These are phyloP conservation scores for Earliella scabrosa DNA, from an alignment of 1,284 basidiomycete species.

Conservation along the genomic window DNA sequence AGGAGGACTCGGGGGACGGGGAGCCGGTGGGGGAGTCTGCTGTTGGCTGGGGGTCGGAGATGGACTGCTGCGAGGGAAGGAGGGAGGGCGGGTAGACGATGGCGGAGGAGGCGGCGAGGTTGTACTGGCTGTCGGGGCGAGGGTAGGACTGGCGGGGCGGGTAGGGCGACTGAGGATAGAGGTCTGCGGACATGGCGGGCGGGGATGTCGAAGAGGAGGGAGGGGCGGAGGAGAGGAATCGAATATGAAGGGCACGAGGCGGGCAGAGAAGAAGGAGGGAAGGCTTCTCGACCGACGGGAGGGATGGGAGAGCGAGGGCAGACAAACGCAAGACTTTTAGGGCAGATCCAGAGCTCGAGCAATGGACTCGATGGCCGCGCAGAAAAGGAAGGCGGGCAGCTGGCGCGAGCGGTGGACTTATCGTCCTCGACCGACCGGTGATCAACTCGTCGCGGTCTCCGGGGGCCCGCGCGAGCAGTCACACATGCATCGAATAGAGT, in stretches of 20 bases:
- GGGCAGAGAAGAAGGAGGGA: constrained; percentile 34
- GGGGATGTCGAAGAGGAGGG: constrained; percentile 38
- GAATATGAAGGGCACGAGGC: constrained; percentile 37
- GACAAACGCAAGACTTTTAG: constrained; percentile 25
- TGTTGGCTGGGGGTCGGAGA: constrained; percentile 49
- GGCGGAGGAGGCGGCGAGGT: constrained; percentile 35
- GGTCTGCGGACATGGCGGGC: constrained; percentile 56
- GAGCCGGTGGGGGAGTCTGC: constrained; percentile 36
- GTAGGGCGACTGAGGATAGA: constrained; percentile 66
- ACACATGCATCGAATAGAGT: constrained; percentile 26
- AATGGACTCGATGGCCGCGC: constrained; percentile 20
- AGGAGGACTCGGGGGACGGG: constrained; percentile 34
- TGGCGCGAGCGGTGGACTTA: constrained; percentile 24
- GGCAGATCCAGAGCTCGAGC: constrained; percentile 21
- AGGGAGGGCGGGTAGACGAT: constrained; percentile 52
- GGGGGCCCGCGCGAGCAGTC: constrained; percentile 17
- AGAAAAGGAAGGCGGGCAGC: constrained; percentile 19
- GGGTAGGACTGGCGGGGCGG: constrained; percentile 42
- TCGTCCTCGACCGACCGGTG: constrained; percentile 25
- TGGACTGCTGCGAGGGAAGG: constrained; percentile 46
- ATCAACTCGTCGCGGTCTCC: constrained; percentile 17
- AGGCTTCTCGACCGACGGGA: constrained; percentile 42
- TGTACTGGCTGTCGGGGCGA: constrained; percentile 28
- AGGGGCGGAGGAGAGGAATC: constrained; percentile 30
- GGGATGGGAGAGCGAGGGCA: constrained; percentile 22